Evolutionary conservation across 139 green algal genomes (phyloP).

Genomic region (Marvania coccoides): DNA sequence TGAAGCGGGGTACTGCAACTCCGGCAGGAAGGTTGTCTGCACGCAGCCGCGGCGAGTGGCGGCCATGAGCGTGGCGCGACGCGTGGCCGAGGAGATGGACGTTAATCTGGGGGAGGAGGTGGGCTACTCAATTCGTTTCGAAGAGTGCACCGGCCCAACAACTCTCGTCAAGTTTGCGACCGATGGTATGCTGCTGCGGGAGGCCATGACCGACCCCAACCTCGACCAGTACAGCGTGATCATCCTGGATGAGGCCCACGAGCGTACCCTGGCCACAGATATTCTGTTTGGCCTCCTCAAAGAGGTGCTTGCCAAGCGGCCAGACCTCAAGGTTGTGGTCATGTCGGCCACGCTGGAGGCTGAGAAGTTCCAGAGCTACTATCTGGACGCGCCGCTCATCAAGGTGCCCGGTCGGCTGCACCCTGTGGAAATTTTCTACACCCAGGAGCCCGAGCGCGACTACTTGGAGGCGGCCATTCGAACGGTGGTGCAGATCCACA

Average conservation of each 20-base stretch:
- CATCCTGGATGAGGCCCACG: constrained; percentile 84
- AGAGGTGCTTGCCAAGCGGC: constrained; percentile 75
- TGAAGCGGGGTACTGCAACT: constrained; percentile 74
- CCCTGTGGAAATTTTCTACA: constrained; percentile 99
- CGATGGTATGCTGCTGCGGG: constrained; percentile 94
- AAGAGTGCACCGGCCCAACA: constrained; percentile 59
- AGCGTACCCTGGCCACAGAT: constrained; percentile 79
- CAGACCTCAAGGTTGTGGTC: constrained; percentile 97
- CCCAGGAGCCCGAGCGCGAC: constrained; percentile 93
- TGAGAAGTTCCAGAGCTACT: constrained; percentile 99
- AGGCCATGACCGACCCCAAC: constrained; percentile 81
- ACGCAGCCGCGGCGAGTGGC: constrained; percentile 87
- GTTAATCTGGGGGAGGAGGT: constrained; percentile 73
- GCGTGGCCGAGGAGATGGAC: constrained; percentile 87
- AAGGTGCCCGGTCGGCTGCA: constrained; percentile 95
- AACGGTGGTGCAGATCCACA: constrained; percentile 95
- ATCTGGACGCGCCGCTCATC: constrained; percentile 91
- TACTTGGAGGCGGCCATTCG: constrained; percentile 97
- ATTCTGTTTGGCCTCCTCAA: constrained; percentile 86
- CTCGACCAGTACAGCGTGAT: constrained; percentile 76
- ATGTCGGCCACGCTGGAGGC: constrained; percentile 98
- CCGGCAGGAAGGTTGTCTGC: constrained; percentile 67
- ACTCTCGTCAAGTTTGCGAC: constrained; percentile 90
- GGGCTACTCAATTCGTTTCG: constrained; percentile 86
- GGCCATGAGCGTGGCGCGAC: constrained; percentile 74